These are phyloP conservation scores for Debaryomyces udenii DNA, from an alignment of 1,139 yeast species.

Conservation along the genomic window DNA sequence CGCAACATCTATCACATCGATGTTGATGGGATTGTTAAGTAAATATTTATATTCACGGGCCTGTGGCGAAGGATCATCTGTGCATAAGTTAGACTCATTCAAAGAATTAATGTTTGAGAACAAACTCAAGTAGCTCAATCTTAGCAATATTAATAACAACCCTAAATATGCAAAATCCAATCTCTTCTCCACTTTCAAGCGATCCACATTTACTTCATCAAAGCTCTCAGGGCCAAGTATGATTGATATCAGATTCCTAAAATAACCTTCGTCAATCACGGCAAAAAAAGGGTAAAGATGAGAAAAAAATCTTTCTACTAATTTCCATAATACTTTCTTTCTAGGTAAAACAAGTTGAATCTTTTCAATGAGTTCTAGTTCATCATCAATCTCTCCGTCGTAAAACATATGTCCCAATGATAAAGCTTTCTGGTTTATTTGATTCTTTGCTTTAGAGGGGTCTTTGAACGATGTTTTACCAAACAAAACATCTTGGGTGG, in stretches of 20 bases:
- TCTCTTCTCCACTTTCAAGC: slow-evolving; percentile 28
- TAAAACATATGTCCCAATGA: slow-evolving; percentile 33
- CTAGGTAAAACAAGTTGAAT: slow-evolving; percentile 48
- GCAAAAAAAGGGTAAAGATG: slow-evolving; percentile 51
- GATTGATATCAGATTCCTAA: slow-evolving; percentile 21
- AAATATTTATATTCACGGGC: slow-evolving; percentile 30
- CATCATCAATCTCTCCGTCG: slow-evolving; percentile 25
- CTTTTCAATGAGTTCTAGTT: slow-evolving; percentile 30
- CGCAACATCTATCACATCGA: slow-evolving; percentile 39
- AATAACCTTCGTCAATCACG: slow-evolving; percentile 44
- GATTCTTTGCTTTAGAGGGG: not conserved
- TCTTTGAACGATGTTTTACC: not conserved
- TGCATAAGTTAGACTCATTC: slow-evolving; percentile 30
- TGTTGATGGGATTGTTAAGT: slow-evolving; percentile 32
- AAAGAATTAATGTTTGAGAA: slow-evolving; percentile 34
- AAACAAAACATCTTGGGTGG: not conserved
- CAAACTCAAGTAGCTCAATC: slow-evolving; percentile 34
- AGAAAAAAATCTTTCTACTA: slow-evolving; percentile 47
- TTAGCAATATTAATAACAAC: slow-evolving; percentile 27
- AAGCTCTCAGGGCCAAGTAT: slow-evolving; percentile 28
- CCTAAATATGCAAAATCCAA: slow-evolving; percentile 40
- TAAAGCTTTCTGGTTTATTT: slow-evolving; percentile 26
- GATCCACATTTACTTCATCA: slow-evolving; percentile 20
- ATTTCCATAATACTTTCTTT: slow-evolving; percentile 46
- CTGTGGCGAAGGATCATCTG: slow-evolving; percentile 25